Conservation (phyloP, 2,329 filamentous ascomycete genomes). For the Decorospora gaudefroyi region DNA sequence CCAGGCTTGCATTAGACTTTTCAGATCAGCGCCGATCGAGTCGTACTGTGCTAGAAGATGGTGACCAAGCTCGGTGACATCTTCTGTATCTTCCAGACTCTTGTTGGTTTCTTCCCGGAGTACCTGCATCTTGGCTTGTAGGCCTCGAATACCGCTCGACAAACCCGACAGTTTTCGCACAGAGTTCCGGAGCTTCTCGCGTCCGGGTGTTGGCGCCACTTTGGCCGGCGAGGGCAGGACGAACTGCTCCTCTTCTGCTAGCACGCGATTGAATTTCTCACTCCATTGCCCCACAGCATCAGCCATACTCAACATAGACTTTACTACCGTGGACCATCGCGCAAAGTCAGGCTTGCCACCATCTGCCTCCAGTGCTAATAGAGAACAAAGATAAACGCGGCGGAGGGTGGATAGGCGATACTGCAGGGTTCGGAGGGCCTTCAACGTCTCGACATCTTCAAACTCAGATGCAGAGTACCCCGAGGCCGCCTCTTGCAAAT, state of each 20-base stretch:
- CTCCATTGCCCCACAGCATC: slow-evolving; percentile 65
- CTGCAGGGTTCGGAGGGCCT: slow-evolving; percentile 67
- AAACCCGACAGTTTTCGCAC: slow-evolving; percentile 85
- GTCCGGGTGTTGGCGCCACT: slow-evolving; percentile 69
- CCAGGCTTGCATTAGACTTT: slow-evolving; percentile 58
- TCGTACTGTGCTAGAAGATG: slow-evolving; percentile 89
- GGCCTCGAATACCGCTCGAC: slow-evolving; percentile 84
- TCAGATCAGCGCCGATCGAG: slow-evolving; percentile 86
- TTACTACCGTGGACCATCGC: slow-evolving; percentile 77
- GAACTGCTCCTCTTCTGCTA: slow-evolving; percentile 75
- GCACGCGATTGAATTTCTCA: slow-evolving; percentile 67
- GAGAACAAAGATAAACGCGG: slow-evolving; percentile 84
- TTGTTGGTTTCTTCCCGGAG: slow-evolving; percentile 86
- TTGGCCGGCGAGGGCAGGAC: slow-evolving; percentile 59
- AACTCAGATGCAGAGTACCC: slow-evolving; percentile 68
- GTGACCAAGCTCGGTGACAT: slow-evolving; percentile 72
- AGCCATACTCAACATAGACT: slow-evolving; percentile 71
- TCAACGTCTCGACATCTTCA: slow-evolving; percentile 77
- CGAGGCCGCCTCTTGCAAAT: slow-evolving; percentile 51
- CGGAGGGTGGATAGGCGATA: slow-evolving; percentile 79
- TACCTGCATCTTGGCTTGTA: slow-evolving; percentile 94
- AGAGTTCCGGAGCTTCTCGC: slow-evolving; percentile 83
- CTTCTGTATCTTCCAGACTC: slow-evolving; percentile 71
- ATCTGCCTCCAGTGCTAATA: slow-evolving; percentile 83
- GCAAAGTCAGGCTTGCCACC: slow-evolving; percentile 76